Evolutionary conservation across 2,329 filamentous ascomycete species (phyloP).

Genomic region (Thelonectria discophora): DNA sequence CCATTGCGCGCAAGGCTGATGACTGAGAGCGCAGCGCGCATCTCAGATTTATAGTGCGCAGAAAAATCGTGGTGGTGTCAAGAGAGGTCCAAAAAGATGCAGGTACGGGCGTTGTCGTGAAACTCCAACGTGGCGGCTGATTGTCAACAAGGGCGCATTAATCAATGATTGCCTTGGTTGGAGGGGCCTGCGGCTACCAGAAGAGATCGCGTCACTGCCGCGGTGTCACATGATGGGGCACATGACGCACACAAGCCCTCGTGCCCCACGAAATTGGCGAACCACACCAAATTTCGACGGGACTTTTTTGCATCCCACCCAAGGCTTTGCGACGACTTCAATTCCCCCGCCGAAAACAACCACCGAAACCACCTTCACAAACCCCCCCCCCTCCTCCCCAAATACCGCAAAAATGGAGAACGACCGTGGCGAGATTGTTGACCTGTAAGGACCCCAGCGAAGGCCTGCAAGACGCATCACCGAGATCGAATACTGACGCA

Average conservation of each 20-base stretch:
- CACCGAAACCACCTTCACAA: slow-evolving; percentile 44
- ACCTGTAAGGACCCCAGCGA: slow-evolving; percentile 76
- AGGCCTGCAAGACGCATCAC: slow-evolving; percentile 3
- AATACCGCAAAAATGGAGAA: slow-evolving; percentile 88
- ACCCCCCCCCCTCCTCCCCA: no score
- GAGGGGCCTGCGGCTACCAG: slow-evolving; percentile 5
- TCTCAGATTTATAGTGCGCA: slow-evolving; percentile 45
- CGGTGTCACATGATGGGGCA: slow-evolving; percentile 48
- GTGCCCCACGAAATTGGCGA: slow-evolving; percentile 50
- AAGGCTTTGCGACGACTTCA: slow-evolving; percentile 45
- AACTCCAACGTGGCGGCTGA: not conserved
- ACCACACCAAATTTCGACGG: slow-evolving; percentile 47
- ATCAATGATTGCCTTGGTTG: slow-evolving; percentile 15
- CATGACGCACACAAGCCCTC: slow-evolving; percentile 49
- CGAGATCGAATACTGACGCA: slow-evolving; percentile 42
- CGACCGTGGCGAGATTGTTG: slow-evolving; percentile 99
- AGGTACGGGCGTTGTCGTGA: not conserved
- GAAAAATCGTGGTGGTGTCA: slow-evolving; percentile 42
- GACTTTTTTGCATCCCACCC: slow-evolving; percentile 44
- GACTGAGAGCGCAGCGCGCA: slow-evolving; percentile 59
- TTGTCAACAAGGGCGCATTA: slow-evolving; percentile 20
- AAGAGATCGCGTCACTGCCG: slow-evolving; percentile 42
- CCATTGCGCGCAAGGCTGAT: slow-evolving; percentile 43
- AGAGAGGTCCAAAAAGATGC: slow-evolving; percentile 15
- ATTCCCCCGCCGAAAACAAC: slow-evolving; percentile 42